Conservation (phyloP, 1,284 basidiomycete species). For the Microbotryum scabiosae region DNA sequence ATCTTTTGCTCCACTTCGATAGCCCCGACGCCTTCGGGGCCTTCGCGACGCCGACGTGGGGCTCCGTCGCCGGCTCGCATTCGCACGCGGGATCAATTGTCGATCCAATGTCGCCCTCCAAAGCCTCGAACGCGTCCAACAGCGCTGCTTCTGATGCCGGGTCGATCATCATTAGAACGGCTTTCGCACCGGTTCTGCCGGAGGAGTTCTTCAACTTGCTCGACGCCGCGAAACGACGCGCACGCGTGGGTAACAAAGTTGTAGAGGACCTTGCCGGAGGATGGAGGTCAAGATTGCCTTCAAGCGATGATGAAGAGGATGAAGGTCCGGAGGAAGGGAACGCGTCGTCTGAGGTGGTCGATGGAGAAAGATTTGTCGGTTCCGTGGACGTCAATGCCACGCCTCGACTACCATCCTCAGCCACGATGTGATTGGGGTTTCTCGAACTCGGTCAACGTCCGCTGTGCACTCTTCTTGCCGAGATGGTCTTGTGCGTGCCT, state of each 20-base stretch:
- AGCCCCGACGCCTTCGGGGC: slow-evolving; percentile 24
- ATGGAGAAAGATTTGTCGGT: not conserved
- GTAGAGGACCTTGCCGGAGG: not conserved
- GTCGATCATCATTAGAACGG: not conserved
- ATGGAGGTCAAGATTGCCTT: slow-evolving; percentile 2
- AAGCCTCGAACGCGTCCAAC: not conserved
- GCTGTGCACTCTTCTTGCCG: too few species aligned
- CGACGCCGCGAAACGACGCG: slow-evolving; percentile 13
- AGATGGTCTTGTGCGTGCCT: too few species aligned
- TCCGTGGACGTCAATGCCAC: not conserved
- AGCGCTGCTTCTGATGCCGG: not conserved
- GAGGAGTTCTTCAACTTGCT: slow-evolving; percentile 29
- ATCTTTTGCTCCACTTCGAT: slow-evolving; percentile 23
- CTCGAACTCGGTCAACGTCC: too few species aligned
- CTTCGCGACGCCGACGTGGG: slow-evolving; percentile 4
- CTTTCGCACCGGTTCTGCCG: slow-evolving; percentile 16
- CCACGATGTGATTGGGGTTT: too few species aligned
- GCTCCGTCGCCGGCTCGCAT: not conserved
- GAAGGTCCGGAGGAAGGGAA: not conserved
- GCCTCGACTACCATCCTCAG: too few species aligned
- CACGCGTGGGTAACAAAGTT: not conserved
- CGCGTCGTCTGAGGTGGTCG: not conserved
- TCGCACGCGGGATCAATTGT: slow-evolving; percentile 5
- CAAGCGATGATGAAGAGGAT: slow-evolving; percentile 2
- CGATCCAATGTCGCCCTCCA: slow-evolving; percentile 6